These are phyloP conservation scores for Lactifluus hygrophoroides DNA, from an alignment of 768 basidiomycete genomes.

Conservation along the genomic window DNA sequence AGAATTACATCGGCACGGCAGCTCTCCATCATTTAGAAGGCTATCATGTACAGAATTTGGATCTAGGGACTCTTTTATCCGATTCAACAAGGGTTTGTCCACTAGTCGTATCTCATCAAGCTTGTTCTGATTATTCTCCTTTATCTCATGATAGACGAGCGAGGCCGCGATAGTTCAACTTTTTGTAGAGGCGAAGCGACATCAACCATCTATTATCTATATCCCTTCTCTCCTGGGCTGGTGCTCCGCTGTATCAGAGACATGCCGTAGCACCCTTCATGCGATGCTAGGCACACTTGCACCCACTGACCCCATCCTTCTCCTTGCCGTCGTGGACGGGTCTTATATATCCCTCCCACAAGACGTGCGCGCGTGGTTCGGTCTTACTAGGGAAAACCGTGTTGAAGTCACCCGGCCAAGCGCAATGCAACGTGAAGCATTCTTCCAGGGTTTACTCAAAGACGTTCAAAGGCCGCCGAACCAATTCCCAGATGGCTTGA, in stretches of 20 bases:
- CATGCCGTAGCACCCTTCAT: slow-evolving; percentile 73
- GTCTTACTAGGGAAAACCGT: slow-evolving; percentile 62
- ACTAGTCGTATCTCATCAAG: background rate
- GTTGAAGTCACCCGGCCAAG: slow-evolving; percentile 52
- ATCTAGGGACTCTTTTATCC: slow-evolving; percentile 79
- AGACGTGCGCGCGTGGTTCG: slow-evolving; percentile 92
- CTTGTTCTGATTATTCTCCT: slow-evolving; percentile 1
- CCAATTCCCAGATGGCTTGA: slow-evolving; percentile 82
- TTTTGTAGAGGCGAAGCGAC: slow-evolving; percentile 93
- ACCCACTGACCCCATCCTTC: slow-evolving; percentile 88
- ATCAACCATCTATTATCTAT: slow-evolving; percentile 93
- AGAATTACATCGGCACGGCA: slow-evolving; percentile 82
- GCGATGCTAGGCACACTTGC: slow-evolving; percentile 87
- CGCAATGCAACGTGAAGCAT: slow-evolving; percentile 49
- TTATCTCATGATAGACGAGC: slow-evolving; percentile 44
- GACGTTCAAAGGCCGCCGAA: slow-evolving; percentile 72
- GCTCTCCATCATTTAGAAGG: slow-evolving; percentile 92
- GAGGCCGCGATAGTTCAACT: slow-evolving; percentile 93
- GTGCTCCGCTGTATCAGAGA: slow-evolving; percentile 80
- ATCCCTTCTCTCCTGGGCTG: slow-evolving; percentile 84
- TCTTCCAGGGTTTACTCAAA: slow-evolving; percentile 67
- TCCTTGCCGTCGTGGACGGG: slow-evolving; percentile 85
- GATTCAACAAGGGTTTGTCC: slow-evolving; percentile 78
- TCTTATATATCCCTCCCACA: slow-evolving; percentile 55
- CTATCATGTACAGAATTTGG: slow-evolving; percentile 89